Evolutionary conservation across 2,329 filamentous ascomycete genomes (phyloP), one percentile per base, ranked within the genome.

Genomic region (Blumeria hordei): DNA sequence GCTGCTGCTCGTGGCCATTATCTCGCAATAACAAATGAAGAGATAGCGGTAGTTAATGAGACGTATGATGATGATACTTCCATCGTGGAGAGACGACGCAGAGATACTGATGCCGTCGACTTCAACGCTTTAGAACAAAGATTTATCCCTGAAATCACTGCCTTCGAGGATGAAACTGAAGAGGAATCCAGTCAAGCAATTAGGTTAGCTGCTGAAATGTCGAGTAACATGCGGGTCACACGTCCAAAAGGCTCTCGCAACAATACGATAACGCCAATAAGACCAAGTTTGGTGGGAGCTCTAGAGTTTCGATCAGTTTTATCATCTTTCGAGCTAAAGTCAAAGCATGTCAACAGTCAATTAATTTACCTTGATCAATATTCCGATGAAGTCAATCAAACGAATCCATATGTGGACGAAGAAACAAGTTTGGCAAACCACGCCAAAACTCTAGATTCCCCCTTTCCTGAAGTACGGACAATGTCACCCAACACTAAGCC

Each of bases 221-320:
- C 83, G 41, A 92, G 81, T 66, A 94, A 87, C 66, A 98, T 98
- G 92, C 83, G 90, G 56, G 74, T 96, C 33, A 80, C 80, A 60
- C 78, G 87, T 21, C 78, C 85, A 0, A 71, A 72, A 35, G 73
- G 78, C 50, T 74, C 74, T 47, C 76, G 80, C 59, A 78, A 83
- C 60, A 82, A 81, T 59, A 87, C 86, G 1, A 76, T 88, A 58
- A 90, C 81, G 6, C 84, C 88, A 0, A 95, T 98, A 58, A 77
- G 92, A 45, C 90, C 92, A 1, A 96, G 92, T 70, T 71, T 98
- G 50, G 83, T 98, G 3, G 92, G 92, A 45, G 92, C 86, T 8
- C 72, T 98, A 56, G 92, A 98, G 68, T 98, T 98, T 62, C 78
- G 88, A 61, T 90, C 90, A 2, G 83, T 94, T 3, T 71, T 98